Base-by-base conservation (phyloP, 1,284 basidiomycete genomes). In the Trichosporon inkin region DNA sequence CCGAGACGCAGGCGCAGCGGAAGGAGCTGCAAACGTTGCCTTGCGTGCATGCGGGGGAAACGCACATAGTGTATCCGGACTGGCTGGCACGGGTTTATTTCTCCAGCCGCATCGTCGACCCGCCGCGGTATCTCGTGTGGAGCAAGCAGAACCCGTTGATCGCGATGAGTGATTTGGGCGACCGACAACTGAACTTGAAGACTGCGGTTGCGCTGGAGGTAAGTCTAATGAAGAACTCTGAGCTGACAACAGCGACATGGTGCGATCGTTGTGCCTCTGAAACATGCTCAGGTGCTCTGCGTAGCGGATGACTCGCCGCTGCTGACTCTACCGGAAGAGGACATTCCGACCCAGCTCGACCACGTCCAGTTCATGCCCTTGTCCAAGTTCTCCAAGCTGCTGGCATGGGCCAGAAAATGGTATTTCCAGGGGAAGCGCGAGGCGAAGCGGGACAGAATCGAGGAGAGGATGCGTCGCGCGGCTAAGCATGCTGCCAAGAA, bases 41-140 rank as follows among this genome's bases (percentile, higher is more conserved):
- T 8, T 41, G 20, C 40, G 47, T 7, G 10, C 32, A 14, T 10
- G 39, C 14, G 32, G 51, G 19, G 38, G 16, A 55, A 8, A 20
- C 57, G 1, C 11, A 34, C 35, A 41, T 65, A 10, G 34, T 60
- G n/a, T 36, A 55, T 10, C 63, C 66, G 24, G 59, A 65, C 52
- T 69, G 63, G 63, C 49, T 69, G 11, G 51, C 62, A 6, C 44
- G 59, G 8, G 65, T 64, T 24, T 69, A 65, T 60, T 69, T 64
- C 41, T 44, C 64, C 10, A 55, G 55, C 24, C 38, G 35, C 11
- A 60, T 63, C 6, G 55, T 56, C 11, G 37, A 55, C 17, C 32
- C 49, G 16, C 54, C 55, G 16, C 51, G 35, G 49, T 61, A 53
- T 14, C n/a, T 52, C 8, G 51, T 49, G 28, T 44, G 44, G 24